phyloP scores from a whole-genome alignment of 2,329 filamentous ascomycete species.

The Venturia asperata region DNA sequence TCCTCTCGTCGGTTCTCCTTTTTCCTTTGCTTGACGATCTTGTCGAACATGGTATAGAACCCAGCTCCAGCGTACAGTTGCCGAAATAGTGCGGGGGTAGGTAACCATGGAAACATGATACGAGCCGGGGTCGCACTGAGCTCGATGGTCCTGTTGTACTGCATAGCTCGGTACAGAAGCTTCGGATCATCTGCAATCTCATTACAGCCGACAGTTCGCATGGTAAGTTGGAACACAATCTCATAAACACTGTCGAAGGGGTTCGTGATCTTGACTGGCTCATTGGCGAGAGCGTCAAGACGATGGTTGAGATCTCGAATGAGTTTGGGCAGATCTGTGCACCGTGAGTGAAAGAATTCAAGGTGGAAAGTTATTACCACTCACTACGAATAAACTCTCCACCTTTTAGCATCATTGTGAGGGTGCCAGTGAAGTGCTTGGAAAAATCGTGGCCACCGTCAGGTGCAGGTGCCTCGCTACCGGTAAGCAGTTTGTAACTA shows the following conservation, averaged over 20 bases:
- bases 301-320: constrained; percentile 35
- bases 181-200: constrained; percentile 46
- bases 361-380: constrained; percentile 19
- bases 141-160: constrained; percentile 44
- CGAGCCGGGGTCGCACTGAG: constrained; percentile 36
- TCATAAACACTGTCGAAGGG: constrained; percentile 49
- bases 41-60: constrained; percentile 45
- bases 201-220: constrained; percentile 47
- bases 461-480: constrained; percentile 23
- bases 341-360: no score
- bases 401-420: constrained; percentile 27
- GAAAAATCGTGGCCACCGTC: constrained; percentile 22
- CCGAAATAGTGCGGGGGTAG: constrained; percentile 38
- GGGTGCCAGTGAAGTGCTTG: constrained; percentile 25
- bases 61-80: constrained; percentile 41
- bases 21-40: constrained; percentile 42
- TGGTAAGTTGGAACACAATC: constrained; percentile 51
- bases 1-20: constrained; percentile 37
- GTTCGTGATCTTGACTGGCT: constrained; percentile 37
- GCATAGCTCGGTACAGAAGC: constrained; percentile 38
- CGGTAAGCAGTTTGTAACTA: constrained; percentile 29
- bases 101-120: constrained; percentile 49
- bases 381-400: constrained; percentile 20
- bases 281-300: constrained; percentile 34
- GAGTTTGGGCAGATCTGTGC: constrained; percentile 30